These are phyloP conservation scores for Mycena galericulata DNA, from an alignment of 768 basidiomycete species.

Conservation along the genomic window DNA sequence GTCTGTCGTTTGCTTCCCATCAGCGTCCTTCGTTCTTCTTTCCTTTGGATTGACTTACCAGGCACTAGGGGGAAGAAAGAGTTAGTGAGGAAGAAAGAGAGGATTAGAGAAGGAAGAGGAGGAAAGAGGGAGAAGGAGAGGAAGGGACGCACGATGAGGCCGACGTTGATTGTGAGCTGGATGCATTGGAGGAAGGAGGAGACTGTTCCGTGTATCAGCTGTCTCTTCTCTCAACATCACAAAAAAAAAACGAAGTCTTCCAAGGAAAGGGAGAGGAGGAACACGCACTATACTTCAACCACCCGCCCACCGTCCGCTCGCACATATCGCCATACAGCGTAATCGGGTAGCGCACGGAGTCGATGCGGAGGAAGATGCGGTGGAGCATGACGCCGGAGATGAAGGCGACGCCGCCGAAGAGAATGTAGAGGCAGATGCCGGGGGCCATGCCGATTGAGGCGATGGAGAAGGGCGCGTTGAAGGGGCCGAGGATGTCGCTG, in stretches of 20 bases:
- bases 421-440: conserved; percentile 9
- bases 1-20: no score
- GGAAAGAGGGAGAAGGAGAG: no score
- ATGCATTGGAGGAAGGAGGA: conserved; percentile 12
- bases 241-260: no score
- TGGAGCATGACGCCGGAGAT: conserved; percentile 13
- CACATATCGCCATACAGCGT: conserved; percentile 15
- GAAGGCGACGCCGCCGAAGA: conserved; percentile 10
- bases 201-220: neutral
- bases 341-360: conserved; percentile 12
- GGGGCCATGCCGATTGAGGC: conserved; percentile 16
- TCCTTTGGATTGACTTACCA: neutral
- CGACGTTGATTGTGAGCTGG: conserved; percentile 17
- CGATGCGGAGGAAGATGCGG: conserved; percentile 14
- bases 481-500: conserved; percentile 11
- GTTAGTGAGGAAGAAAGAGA: no score
- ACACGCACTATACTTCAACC: conserved; percentile 15
- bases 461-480: conserved; percentile 17
- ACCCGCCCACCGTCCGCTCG: conserved; percentile 7
- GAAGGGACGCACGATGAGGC: neutral
- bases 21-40: no score
- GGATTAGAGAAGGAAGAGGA: no score
- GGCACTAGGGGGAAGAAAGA: neutral
- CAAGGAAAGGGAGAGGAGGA: neutral
- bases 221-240: no score